phyloP scores from a whole-genome alignment of 768 basidiomycete species.

The Panaeolus papilionaceus region DNA sequence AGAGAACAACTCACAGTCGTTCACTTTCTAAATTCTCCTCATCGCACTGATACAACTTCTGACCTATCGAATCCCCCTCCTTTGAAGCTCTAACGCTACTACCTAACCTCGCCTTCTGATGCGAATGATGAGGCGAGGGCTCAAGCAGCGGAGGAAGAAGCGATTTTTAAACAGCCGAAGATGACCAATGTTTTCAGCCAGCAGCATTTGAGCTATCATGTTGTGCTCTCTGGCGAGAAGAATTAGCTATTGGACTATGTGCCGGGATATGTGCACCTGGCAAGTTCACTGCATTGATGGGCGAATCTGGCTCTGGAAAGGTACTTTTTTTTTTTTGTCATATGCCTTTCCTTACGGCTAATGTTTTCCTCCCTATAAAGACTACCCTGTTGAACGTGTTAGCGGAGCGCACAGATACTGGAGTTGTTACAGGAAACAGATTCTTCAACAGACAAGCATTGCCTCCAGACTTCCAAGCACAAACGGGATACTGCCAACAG shows the following conservation, averaged over 20 bases:
- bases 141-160: conserved; percentile 28
- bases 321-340: conserved; percentile 38
- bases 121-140: conserved; percentile 21
- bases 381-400: conserved; percentile 67
- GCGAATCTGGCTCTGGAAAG: conserved; percentile 55
- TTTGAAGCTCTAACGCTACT: too few species aligned
- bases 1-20: too few species aligned
- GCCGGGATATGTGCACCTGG: conserved; percentile 86
- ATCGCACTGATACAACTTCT: too few species aligned
- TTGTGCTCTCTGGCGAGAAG: conserved; percentile 54
- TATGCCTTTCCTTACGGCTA: background rate
- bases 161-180: conserved; percentile 46
- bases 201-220: conserved; percentile 72
- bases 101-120: background rate
- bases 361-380: conserved; percentile 24
- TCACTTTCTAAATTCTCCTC: too few species aligned
- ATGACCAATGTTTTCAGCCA: conserved; percentile 79
- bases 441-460: conserved; percentile 60
- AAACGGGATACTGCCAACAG: conserved; percentile 89
- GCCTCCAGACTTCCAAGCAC: conserved; percentile 66
- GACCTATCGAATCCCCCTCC: too few species aligned
- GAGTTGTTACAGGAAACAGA: conserved; percentile 56
- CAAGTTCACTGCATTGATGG: conserved; percentile 82
- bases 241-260: conserved; percentile 70
- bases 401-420: conserved; percentile 54